Evolutionary conservation across 2,329 filamentous ascomycete genomes (phyloP).

Genomic region (Ascochyta pisi): DNA sequence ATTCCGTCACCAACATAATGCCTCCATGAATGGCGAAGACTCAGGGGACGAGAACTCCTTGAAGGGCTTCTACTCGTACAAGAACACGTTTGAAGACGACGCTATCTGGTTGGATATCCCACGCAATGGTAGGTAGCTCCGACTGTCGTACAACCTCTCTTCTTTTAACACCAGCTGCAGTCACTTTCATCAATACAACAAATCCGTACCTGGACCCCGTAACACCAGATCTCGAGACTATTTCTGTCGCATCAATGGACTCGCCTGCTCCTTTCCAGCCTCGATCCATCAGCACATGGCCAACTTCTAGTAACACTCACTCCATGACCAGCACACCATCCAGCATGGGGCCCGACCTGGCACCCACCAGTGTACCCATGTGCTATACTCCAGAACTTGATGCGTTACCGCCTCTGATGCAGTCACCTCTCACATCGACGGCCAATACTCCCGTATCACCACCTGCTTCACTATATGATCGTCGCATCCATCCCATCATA

Average conservation of each 20-base stretch:
- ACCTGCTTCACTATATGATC: conserved; percentile 53
- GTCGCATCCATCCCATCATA: conserved; percentile 64
- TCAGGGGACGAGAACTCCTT: conserved; percentile 55
- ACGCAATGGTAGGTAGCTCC: conserved; percentile 56
- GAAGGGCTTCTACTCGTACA: conserved; percentile 70
- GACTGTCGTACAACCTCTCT: not conserved
- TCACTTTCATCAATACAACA: conserved; percentile 68
- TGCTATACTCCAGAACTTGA: conserved; percentile 41
- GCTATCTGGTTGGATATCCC: conserved; percentile 70
- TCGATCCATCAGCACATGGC: conserved; percentile 36
- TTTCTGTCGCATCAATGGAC: conserved; percentile 42
- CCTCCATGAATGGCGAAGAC: conserved; percentile 67
- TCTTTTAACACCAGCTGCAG: conserved; percentile 41
- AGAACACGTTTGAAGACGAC: conserved; percentile 67
- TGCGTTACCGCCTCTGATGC: conserved; percentile 36
- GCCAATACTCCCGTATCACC: conserved; percentile 50
- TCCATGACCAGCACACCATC: conserved; percentile 42
- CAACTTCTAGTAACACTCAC: conserved; percentile 31
- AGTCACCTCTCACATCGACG: conserved; percentile 40
- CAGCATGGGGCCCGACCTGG: conserved; percentile 61
- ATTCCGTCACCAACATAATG: conserved; percentile 73
- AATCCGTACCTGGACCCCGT: conserved; percentile 64
- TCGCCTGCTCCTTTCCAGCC: conserved; percentile 42
- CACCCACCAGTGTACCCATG: conserved; percentile 52
- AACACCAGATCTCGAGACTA: conserved; percentile 44